These are phyloP conservation scores for Linnemannia schmuckeri DNA, from an alignment of 192 early-diverging fungal genomes.

Conservation along the genomic window DNA sequence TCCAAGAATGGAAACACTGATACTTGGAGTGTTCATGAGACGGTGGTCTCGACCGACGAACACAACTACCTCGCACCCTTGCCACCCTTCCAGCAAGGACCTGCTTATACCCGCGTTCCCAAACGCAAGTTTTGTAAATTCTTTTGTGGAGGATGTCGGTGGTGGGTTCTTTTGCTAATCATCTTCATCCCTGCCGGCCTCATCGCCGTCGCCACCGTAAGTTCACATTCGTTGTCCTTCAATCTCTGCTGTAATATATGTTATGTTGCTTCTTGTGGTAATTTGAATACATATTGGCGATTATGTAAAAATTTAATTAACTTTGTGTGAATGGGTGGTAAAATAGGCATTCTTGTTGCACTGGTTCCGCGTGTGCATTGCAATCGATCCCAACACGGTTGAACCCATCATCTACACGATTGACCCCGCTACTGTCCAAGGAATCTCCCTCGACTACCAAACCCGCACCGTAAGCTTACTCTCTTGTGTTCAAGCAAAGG, in stretches of 20 bases:
- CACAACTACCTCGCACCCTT: constrained; percentile 48
- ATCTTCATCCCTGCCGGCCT: constrained; percentile 21
- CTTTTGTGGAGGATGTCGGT: constrained; percentile 48
- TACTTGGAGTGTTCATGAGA: constrained; percentile 21
- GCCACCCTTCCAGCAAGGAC: constrained; percentile 45
- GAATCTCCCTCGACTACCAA: constrained; percentile 35
- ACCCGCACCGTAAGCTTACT: constrained; percentile 27
- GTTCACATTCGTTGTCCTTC: background rate
- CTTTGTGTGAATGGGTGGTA: background rate
- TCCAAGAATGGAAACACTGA: constrained; percentile 17
- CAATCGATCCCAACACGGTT: constrained; percentile 29
- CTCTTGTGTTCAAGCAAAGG: too few relatives aligned
- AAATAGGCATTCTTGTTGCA: constrained; percentile 32
- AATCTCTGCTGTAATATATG: background rate
- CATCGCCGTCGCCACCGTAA: constrained; percentile 22
- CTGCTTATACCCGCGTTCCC: constrained; percentile 39
- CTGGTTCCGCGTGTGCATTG: constrained; percentile 6
- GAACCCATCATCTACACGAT: constrained; percentile 25
- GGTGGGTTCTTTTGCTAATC: constrained; percentile 40
- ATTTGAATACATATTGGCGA: background rate
- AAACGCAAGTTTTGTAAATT: constrained; percentile 41
- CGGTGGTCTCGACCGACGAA: constrained; percentile 21
- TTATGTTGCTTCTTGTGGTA: background rate
- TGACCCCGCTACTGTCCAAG: constrained; percentile 19
- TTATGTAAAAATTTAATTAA: background rate